phyloP scores from a whole-genome alignment of 2,329 filamentous ascomycete species.

The Colletotrichum sojae region DNA sequence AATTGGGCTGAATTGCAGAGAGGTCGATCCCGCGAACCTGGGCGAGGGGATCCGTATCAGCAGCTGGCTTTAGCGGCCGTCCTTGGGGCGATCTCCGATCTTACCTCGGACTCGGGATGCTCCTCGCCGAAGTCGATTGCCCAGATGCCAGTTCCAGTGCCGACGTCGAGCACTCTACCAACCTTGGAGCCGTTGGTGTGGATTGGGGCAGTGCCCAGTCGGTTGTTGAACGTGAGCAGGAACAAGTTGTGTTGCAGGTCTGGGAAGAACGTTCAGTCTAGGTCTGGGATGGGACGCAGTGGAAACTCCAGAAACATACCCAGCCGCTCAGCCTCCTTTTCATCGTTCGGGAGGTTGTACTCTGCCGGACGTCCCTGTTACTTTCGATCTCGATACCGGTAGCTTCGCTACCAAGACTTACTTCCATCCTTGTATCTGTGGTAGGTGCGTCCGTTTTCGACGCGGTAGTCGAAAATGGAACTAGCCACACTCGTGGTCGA shows the following conservation, averaged over 20 bases:
- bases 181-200: neutral
- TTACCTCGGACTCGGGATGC: neutral
- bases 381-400: too few species aligned
- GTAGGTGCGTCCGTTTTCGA: constrained; percentile 35
- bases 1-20: neutral
- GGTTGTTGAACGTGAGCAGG: neutral
- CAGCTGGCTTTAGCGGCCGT: too few species aligned
- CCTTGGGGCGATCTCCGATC: too few species aligned
- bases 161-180: neutral
- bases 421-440: constrained; percentile 44
- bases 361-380: neutral
- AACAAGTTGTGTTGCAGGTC: neutral
- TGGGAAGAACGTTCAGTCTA: neutral
- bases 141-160: neutral
- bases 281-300: too few species aligned
- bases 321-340: neutral
- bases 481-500: constrained; percentile 8
- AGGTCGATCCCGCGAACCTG: constrained; percentile 3
- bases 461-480: constrained; percentile 10
- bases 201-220: neutral
- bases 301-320: neutral
- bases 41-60: neutral
- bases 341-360: neutral
- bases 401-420: constrained; percentile 11
- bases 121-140: neutral